Evolutionary conservation across 2,329 filamentous ascomycete species (phyloP), one percentile per base, ranked within the genome.

Genomic region (Paradendryphiella salina): DNA sequence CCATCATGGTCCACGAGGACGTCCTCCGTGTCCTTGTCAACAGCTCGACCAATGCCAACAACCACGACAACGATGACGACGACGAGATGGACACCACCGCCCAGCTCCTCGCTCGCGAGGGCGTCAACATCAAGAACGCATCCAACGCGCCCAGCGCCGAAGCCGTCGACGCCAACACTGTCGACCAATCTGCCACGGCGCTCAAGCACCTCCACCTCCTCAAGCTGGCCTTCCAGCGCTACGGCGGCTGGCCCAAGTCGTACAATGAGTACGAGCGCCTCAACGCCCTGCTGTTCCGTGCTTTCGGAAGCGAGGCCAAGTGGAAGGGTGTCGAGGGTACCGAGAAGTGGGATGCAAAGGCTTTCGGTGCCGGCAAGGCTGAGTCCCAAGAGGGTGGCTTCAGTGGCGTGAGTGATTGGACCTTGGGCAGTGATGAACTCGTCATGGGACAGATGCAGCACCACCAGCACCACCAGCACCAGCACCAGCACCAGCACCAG

Each of bases 341-440:
- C 0, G 77, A 79, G 67, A 78, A 77, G 66, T 80, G 78, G 78
- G 65, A 73, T 45, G 63, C 75, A 10, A 77, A 78, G 63, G 67
- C 60, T 0, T 79, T 75, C 58, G 78, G 78, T 0, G 46, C 52
- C 6, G 79, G 79, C 3, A 79, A 77, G 66, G 78, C 78, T 1
- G 75, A 79, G 64, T 68, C 66, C 13, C 61, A 69, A 60, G 66
- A 73, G 17, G 73, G 71, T 10, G 54, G 52, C 4, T 74, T 76
- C 54, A 56, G 52, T 26, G 63, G 65, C 2, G 59, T 67, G 6
- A 50, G 52, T 17, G 63, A 71, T 40, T 74, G 71, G 73, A 61
- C 65, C n/a, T 59, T 67, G 52, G 65, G 60, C 5, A 60, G 49
- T 15, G 56, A 62, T 18, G 57, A 56, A 10, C 26, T 63, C 10